Evolutionary conservation across 2,329 filamentous ascomycete genomes (phyloP), one percentile per base, ranked within the genome.

Genomic region (Alternaria arbusti): DNA sequence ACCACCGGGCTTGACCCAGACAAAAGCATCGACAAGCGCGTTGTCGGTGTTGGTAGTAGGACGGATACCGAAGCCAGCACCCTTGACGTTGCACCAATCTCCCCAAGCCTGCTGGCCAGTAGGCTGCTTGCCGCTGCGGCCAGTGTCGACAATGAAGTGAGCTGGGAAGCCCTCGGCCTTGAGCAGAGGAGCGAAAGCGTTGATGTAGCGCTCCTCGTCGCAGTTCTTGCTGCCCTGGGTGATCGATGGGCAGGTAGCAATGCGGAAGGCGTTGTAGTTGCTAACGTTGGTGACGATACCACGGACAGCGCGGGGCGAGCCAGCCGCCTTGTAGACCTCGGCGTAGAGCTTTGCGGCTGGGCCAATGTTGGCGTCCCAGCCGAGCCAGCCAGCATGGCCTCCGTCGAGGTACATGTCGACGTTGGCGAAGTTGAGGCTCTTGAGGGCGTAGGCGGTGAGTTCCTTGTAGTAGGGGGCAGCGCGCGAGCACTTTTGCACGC

Each of bases 1-100:
- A 57, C 84, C 84, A 67, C 89, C 89, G 5, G 89, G 89, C 84
- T 91, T 91, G 70, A 91, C 82, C 89, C 89, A 91, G 61, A 91
- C 89, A 68, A 91, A 89, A 44, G 89, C 88, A 75, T 91, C 90
- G 32, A 86, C 82, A 17, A 89, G 81, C 2, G 79, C 74, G 66
- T 88, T 84, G 13, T 86, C 87, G 9, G 89, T 91, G 73, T 87
- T 82, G n/a, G 87, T 83, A 4, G 86, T 86, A 2, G 89, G 88
- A n/a, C 88, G 85, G n/a, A 79, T 78, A 63, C 89, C 90, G 65
- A 90, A 91, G 8, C 89, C 89, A 61, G 88, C 86, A 30, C 85
- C 86, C 51, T 82, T 84, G 64, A 89, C 84, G 73, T 90, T 91
- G 82, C 89, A 91, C 89, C 89, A 91, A 74, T 91, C 84, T 45